These are phyloP conservation scores for Blechomonas ayalai DNA, from an alignment of 208 protist genomes.

Conservation along the genomic window DNA sequence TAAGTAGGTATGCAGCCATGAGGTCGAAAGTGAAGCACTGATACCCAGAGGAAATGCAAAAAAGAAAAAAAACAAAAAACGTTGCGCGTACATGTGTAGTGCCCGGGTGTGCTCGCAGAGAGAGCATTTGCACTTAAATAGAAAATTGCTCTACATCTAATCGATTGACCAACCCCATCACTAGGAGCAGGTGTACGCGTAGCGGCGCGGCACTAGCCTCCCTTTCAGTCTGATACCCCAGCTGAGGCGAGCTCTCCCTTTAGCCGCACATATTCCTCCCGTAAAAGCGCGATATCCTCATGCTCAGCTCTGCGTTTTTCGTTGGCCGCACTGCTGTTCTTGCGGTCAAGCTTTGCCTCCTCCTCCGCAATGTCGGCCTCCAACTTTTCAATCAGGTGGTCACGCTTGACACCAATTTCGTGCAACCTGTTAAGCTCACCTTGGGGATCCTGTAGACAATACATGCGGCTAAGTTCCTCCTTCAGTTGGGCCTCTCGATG, in stretches of 20 bases:
- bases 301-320: conserved; percentile 1
- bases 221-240: too few species aligned
- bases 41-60: too few species aligned
- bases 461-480: conserved; percentile 28
- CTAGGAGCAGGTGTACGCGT: too few species aligned
- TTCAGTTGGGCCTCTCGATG: conserved; percentile 37
- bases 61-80: too few species aligned
- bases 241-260: conserved; percentile 63
- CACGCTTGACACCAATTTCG: conserved; percentile 39
- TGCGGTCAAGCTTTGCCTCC: conserved; percentile 23
- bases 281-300: conserved; percentile 40
- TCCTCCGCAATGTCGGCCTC: conserved; percentile 42
- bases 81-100: too few species aligned
- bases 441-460: conserved; percentile 24
- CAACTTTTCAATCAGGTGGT: conserved; percentile 8
- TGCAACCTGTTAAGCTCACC: conserved; percentile 20
- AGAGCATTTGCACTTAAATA: too few species aligned
- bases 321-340: conserved; percentile 12
- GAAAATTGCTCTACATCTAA: too few species aligned
- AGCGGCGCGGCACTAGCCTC: too few species aligned
- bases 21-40: too few species aligned
- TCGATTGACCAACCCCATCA: too few species aligned
- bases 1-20: too few species aligned
- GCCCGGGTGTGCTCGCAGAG: too few species aligned
- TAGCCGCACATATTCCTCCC: conserved; percentile 68